Evolutionary conservation across 305 asterid genomes (phyloP).

Genomic region (Fraxinus ornus): DNA sequence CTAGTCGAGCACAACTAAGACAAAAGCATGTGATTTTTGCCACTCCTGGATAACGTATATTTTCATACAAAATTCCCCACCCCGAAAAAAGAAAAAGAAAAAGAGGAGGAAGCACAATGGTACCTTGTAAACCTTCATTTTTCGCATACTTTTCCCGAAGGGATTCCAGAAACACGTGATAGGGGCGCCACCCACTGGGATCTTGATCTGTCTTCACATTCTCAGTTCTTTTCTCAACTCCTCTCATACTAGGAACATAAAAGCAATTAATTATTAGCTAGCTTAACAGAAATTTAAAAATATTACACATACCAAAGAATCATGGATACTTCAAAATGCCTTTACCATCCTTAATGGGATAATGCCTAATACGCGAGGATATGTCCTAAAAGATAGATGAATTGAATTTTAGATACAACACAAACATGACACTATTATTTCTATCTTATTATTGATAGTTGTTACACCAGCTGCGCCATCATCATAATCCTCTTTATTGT

Average conservation of each 20-base stretch:
- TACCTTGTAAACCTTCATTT: slow-evolving; percentile 78
- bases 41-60: background rate
- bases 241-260: slow-evolving; percentile 51
- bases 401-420: background rate
- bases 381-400: background rate
- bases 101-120: slow-evolving; percentile 12
- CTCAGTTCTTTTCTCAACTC: slow-evolving; percentile 65
- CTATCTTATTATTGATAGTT: background rate
- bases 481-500: background rate
- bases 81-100: background rate
- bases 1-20: background rate
- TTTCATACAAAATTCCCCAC: background rate
- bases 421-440: background rate
- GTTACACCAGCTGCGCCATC: background rate
- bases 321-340: background rate
- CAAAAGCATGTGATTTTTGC: background rate
- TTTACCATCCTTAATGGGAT: background rate
- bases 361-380: background rate
- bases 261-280: slow-evolving; percentile 2
- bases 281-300: slow-evolving; percentile 1
- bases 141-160: slow-evolving; percentile 73
- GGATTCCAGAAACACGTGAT: slow-evolving; percentile 58
- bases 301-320: background rate
- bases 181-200: slow-evolving; percentile 94
- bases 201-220: slow-evolving; percentile 70